Evolutionary conservation across 768 basidiomycete genomes (phyloP).

Genomic region (Amanita muscaria): DNA sequence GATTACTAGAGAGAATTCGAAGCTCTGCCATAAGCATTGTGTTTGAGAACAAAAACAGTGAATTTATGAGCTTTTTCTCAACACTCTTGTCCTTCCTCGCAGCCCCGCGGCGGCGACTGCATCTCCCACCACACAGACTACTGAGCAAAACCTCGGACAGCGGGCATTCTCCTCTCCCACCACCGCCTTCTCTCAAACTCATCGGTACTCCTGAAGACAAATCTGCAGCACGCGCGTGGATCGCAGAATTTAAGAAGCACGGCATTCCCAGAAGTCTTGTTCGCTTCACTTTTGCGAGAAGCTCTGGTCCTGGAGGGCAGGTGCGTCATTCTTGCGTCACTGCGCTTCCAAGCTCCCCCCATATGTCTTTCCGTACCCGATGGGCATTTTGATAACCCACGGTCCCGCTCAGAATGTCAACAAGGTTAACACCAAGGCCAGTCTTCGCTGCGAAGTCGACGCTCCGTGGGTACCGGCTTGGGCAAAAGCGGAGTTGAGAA

Average conservation of each 20-base stretch:
- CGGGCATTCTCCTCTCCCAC: constrained; percentile 25
- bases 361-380: background rate
- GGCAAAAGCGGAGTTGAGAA: constrained; percentile 41
- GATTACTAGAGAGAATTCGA: too few relatives aligned
- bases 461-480: constrained; percentile 63
- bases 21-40: too few relatives aligned
- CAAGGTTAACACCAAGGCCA: constrained; percentile 81
- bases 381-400: too few relatives aligned
- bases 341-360: background rate
- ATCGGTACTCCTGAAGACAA: constrained; percentile 33
- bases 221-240: constrained; percentile 45
- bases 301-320: constrained; percentile 83
- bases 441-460: constrained; percentile 48
- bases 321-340: constrained; percentile 23
- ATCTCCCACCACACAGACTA: too few relatives aligned
- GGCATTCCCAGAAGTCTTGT: constrained; percentile 45
- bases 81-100: too few relatives aligned
- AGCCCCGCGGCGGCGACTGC: too few relatives aligned
- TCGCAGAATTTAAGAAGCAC: constrained; percentile 35
- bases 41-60: too few relatives aligned
- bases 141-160: background rate
- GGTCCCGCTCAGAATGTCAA: constrained; percentile 61
- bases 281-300: constrained; percentile 62
- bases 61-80: too few relatives aligned
- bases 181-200: constrained; percentile 31